Conservation (phyloP, 148 eudicot genomes). For the Bassia scoparia region DNA sequence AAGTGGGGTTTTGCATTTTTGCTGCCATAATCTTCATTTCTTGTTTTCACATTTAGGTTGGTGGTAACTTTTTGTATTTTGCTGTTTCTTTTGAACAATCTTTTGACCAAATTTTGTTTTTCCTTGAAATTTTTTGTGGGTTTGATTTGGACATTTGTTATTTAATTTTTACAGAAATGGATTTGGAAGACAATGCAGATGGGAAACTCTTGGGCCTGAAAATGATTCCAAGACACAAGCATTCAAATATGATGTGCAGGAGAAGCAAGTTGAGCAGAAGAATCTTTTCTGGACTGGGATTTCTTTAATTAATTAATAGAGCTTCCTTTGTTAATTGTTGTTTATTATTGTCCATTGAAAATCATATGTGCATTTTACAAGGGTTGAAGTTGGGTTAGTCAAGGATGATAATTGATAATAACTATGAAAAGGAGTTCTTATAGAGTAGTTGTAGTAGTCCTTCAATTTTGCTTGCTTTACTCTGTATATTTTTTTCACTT, state of each 20-base stretch:
- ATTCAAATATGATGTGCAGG: too few relatives aligned
- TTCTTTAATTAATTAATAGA: background rate
- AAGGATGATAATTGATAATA: slow-evolving; percentile 18
- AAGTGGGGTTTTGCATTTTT: background rate
- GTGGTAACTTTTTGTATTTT: slow-evolving; percentile 16
- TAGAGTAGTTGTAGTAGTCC: slow-evolving; percentile 16
- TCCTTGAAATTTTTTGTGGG: background rate
- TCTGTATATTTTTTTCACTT: slow-evolving; percentile 17
- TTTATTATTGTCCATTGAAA: too few relatives aligned
- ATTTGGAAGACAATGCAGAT: slow-evolving; percentile 42
- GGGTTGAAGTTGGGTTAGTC: background rate
- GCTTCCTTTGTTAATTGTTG: too few relatives aligned
- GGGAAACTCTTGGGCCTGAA: slow-evolving; percentile 30
- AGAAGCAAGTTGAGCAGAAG: too few relatives aligned
- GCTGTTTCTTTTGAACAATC: too few relatives aligned
- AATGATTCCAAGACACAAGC: slow-evolving; percentile 43
- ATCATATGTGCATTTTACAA: background rate
- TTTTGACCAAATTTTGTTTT: background rate
- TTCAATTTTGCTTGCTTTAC: slow-evolving; percentile 20
- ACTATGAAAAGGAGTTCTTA: slow-evolving; percentile 1
- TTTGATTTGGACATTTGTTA: slow-evolving; percentile 7
- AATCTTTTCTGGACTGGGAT: too few relatives aligned
- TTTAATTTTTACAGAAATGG: slow-evolving; percentile 36
- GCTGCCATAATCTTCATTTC: too few relatives aligned
- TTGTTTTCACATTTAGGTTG: slow-evolving; percentile 12